phyloP scores from a whole-genome alignment of 768 basidiomycete species.

The Tylopilus subfusipes region DNA sequence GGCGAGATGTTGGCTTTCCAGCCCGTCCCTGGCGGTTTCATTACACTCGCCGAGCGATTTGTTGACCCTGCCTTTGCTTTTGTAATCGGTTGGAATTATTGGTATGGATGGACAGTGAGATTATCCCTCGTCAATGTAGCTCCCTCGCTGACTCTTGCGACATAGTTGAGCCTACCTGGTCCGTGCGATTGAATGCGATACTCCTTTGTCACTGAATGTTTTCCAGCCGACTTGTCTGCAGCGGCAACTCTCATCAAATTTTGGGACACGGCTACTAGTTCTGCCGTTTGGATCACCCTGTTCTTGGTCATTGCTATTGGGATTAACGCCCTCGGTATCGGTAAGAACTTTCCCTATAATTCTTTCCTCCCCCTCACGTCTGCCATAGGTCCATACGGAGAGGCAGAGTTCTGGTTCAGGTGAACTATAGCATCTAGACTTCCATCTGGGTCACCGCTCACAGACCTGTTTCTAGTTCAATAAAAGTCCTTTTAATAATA shows the following conservation, averaged over 20 bases:
- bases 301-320: neutral
- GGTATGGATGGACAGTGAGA: constrained; percentile 1
- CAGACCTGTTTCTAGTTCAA: neutral
- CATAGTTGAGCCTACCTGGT: neutral
- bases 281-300: constrained; percentile 2
- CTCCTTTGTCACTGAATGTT: neutral
- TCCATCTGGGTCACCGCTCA: neutral
- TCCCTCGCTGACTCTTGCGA: neutral
- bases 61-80: constrained; percentile 5
- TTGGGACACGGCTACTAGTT: neutral
- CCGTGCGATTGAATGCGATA: neutral
- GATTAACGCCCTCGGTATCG: neutral
- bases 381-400: constrained; percentile 1
- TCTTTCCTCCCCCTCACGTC: neutral
- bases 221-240: constrained; percentile 1
- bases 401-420: constrained; percentile 8
- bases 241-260: neutral
- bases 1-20: constrained; percentile 1
- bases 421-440: neutral
- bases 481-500: neutral
- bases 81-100: constrained; percentile 5
- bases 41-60: constrained; percentile 1
- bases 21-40: constrained; percentile 1
- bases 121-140: neutral
- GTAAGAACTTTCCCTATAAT: neutral